A percentile compares a stretch with the other conserved stretches of the same genome.
Conservation (phyloP, 2,329 filamentous ascomycete genomes). For the Canariomyces notabilis region DNA sequence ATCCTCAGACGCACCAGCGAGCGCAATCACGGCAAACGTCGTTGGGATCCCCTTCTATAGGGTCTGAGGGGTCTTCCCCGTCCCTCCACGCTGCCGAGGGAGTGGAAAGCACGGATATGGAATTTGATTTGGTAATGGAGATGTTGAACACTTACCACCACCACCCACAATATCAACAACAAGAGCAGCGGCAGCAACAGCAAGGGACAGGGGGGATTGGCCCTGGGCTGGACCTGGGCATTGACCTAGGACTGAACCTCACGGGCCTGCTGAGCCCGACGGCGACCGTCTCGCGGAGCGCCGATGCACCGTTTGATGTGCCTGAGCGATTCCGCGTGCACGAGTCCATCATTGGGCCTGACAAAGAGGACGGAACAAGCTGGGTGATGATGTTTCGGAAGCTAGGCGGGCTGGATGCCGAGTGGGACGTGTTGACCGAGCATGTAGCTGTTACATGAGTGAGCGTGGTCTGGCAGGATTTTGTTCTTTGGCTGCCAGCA, state of each 20-base stretch:
- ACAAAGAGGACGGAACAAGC: conserved; percentile 28
- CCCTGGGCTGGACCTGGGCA: background rate
- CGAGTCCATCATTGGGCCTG: conserved; percentile 28
- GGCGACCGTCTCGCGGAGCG: conserved; percentile 13
- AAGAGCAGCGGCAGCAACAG: background rate
- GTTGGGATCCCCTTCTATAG: conserved; percentile 5
- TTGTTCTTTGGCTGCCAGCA: too few relatives aligned
- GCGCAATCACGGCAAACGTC: conserved; percentile 1
- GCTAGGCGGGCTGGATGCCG: conserved; percentile 25
- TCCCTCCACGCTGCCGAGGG: background rate
- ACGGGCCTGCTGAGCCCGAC: conserved; percentile 8
- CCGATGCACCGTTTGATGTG: conserved; percentile 31
- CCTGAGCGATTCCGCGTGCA: conserved; percentile 31
- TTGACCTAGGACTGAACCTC: background rate
- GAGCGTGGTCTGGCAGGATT: too few relatives aligned
- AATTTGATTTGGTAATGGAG: background rate
- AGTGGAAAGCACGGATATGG: background rate
- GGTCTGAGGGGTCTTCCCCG: conserved; percentile 8
- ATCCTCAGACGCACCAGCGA: background rate
- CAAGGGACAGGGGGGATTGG: background rate
- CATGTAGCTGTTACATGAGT: conserved; percentile 22
- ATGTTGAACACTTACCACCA: background rate
- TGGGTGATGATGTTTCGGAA: conserved; percentile 31
- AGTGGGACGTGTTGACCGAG: conserved; percentile 30
- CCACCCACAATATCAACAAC: too few relatives aligned